Evolutionary conservation across 2,329 filamentous ascomycete genomes (phyloP), one percentile per base, ranked within the genome.

Genomic region (Neofusicoccum laricinum): DNA sequence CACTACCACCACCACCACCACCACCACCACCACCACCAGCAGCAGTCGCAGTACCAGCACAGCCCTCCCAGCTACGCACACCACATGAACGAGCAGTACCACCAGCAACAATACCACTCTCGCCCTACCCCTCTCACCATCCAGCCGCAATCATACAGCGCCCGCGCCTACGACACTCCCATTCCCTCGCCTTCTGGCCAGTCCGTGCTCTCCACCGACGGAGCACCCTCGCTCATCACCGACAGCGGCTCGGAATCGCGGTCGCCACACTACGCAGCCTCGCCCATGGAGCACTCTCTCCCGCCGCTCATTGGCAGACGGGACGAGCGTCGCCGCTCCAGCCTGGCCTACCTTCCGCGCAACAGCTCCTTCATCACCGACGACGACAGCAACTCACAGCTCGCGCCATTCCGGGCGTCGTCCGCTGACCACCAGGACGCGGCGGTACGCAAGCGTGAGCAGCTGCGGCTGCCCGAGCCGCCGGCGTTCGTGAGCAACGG

Each of bases 201-300:
- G 68, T 89, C 87, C 2, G 86, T 88, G 61, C 81, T 84, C 43
- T 91, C 89, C 2, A 78, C 84, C 15, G 88, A 90, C 49, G 81
- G 82, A 34, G 86, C 88, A 4, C 89, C 89, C 6, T 90, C 89
- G 1, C 82, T 92, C 67, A 82, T 91, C 57, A 92, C 90, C 0
- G 91, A 95, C 73, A 78, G 73, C 55, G 81, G 80, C 19, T 82
- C 80, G 30, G 76, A 79, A 66, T 78, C 79, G 2, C 76, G 80
- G 55, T 82, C 80, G 51, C 80, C 80, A 21, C 76, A 77, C 59
- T 76, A 77, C 63, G 77, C 77, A 30, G 74, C 76, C n/a, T 82
- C 80, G 3, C 78, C 77, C 15, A 76, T 81, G n/a, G 80, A 82
- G 67, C 76, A 81, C 38, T 74, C 75, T 49, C 71, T 77, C 15